Evolutionary conservation across 768 basidiomycete genomes (phyloP), one percentile per base, ranked within the genome.

Genomic region (Pleurotus cornucopiae): DNA sequence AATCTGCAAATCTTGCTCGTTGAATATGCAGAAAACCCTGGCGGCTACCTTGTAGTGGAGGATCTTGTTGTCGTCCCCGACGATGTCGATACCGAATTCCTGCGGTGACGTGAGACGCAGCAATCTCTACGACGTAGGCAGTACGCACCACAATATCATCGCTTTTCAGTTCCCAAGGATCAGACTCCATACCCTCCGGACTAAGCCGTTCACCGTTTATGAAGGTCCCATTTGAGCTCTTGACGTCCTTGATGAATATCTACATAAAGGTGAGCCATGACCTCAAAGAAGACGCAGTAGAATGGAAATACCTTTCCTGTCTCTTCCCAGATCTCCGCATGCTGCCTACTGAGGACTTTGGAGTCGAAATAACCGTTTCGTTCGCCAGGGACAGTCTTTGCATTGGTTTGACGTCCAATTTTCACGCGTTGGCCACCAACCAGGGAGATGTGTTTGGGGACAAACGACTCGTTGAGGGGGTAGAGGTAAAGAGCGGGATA

Each of bases 81-180:
- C 91, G 60, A 99, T 99, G 74, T 98, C 97, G 65, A 98, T 99
- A 56, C 97, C 97, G 69, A 97, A 98, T 86, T 98, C 95, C 94
- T 96, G 56, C 4, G 39, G 54, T 25, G 39, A 49, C 26, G 52
- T 59, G 54, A 43, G 46, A 44, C 59, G 39, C 25, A 30, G 30
- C 6, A 55, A 54, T 43, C 57, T 61, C 56, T 61, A 58, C 53
- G 49, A 18, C 18, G 55, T 26, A 52, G 21, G 38, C 48, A 21
- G 47, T 38, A 78, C 94, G 60, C 79, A 97, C 95, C 65, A 99
- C 94, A 60, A 94, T 88, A 67, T 98, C 95, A 66, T 96, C 95
- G 47, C 84, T 88, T 73, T 98, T 94, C 40, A 99, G 84, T 71
- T 97, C 93, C 61, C 84, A 94, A 0, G 94, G 92, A 18, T 95